phyloP scores from a whole-genome alignment of 2,329 filamentous ascomycete species.

The Cladophialophora exuberans region DNA sequence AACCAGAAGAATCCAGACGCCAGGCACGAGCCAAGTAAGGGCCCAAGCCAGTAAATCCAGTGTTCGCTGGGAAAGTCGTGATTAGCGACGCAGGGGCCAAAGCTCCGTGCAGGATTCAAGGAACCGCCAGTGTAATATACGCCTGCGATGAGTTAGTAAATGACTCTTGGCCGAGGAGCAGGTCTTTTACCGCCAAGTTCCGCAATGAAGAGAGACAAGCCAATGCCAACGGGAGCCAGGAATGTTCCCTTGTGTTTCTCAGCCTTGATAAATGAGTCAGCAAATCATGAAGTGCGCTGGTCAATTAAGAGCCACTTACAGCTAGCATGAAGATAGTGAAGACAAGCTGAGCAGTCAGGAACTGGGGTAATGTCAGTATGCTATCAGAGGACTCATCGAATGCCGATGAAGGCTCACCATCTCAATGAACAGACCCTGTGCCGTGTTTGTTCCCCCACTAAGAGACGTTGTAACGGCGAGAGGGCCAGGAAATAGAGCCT shows the following conservation, averaged over 20 bases:
- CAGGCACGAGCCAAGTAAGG: conserved; percentile 49
- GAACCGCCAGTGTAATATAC: conserved; percentile 54
- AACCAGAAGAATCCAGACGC: conserved; percentile 55
- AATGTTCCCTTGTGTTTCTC: conserved; percentile 76
- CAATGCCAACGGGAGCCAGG: conserved; percentile 72
- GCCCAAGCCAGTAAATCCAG: conserved; percentile 57
- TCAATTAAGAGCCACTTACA: conserved; percentile 38
- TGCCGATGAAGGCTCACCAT: conserved; percentile 40
- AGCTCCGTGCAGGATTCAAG: conserved; percentile 53
- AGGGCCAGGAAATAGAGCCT: conserved; percentile 61
- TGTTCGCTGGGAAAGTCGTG: conserved; percentile 45
- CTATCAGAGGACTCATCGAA: too few species aligned
- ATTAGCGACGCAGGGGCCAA: conserved; percentile 52
- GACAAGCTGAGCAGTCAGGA: conserved; percentile 66
- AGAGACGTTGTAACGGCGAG: conserved; percentile 62
- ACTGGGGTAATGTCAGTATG: conserved; percentile 35
- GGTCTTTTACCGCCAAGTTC: conserved; percentile 50
- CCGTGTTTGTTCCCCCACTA: conserved; percentile 53
- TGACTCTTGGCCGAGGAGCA: neutral
- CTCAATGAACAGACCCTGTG: conserved; percentile 68
- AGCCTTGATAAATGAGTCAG: conserved; percentile 13
- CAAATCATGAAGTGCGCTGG: neutral
- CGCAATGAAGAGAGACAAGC: conserved; percentile 68
- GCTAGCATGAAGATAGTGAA: conserved; percentile 71
- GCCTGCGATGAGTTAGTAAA: conserved; percentile 35